These are phyloP conservation scores for Saccharomycopsis malanga DNA, from an alignment of 805 yeast species.

Conservation along the genomic window DNA sequence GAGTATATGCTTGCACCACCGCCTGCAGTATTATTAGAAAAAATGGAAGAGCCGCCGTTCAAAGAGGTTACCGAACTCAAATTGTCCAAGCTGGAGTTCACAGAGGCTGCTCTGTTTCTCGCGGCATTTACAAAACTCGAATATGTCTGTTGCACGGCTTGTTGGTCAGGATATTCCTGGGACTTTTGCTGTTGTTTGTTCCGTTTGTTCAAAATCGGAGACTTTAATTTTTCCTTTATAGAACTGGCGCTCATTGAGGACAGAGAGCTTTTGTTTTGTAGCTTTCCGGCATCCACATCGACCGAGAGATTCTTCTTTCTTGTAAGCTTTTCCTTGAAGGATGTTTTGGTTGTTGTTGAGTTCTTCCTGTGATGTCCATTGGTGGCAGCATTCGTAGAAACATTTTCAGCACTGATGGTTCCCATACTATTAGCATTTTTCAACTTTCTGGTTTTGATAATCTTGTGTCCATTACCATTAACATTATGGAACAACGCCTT, in stretches of 20 bases:
- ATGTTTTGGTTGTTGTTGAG: conserved; percentile 2
- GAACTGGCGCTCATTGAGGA: background rate
- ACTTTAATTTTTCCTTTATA: conserved; percentile 2
- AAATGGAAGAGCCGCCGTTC: conserved; percentile 8
- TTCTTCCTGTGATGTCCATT: background rate
- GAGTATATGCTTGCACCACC: no score
- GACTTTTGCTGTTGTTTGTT: background rate
- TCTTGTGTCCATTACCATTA: no score
- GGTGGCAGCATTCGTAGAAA: background rate
- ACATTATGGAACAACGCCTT: no score
- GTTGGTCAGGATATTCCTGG: no score
- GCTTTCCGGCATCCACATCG: background rate
- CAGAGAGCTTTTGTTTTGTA: background rate
- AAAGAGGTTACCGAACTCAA: conserved; percentile 7
- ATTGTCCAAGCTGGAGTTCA: conserved; percentile 10
- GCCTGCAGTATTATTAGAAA: conserved; percentile 11
- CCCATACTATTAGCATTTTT: background rate
- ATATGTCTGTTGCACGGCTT: no score
- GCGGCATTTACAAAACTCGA: background rate
- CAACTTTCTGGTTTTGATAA: conserved; percentile 5
- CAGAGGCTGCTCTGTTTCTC: conserved; percentile 5
- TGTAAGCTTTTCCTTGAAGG: conserved; percentile 9
- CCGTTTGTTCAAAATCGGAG: conserved; percentile 2
- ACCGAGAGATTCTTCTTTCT: background rate
- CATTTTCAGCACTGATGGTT: background rate